Evolutionary conservation across 2,329 filamentous ascomycete species (phyloP), one percentile per base, ranked within the genome.

Genomic region (Xylaria sp.): DNA sequence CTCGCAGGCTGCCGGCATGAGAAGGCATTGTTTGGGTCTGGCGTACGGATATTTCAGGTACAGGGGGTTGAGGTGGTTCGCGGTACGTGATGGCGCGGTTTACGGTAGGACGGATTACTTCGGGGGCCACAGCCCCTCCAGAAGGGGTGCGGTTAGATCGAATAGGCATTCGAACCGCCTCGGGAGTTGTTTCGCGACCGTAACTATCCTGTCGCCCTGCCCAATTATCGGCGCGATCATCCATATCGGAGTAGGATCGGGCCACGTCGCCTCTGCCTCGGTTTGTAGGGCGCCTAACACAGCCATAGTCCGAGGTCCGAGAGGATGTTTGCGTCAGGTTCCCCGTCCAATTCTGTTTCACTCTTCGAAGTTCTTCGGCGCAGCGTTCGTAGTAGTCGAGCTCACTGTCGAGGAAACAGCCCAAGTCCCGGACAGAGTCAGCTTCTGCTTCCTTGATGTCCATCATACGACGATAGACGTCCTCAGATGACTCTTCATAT

Each of bases 401-500:
- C 82, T 98, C 92, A 50, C 93, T 92, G 70, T 98, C 94, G 61
- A 98, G 83, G 79, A 98, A 97, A 20, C 89, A 84, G 3, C 90
- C 90, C 66, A 98, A 84, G 77, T 97, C 94, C 57, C 88, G 86
- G 51, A 97, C 88, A 76, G 91, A 94, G 72, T 98, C 95, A 52
- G 85, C 86, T 81, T 98, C 95, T 25, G 93, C 89, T 76, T 98
- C 94, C 83, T 96, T 95, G 82, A 98, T 97, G 78, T 98, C 95
- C 81, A 97, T 90, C 96, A 98, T 98, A 65, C 95, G 89, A 69
- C 95, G 89, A 75, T 91, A 88, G 64, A 98, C 94, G 76, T 98
- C 95, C 78, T 98, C 95, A 78, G 89, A 96, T 18, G 93, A 91
- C 83, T 98, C 96, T 78, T 98, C 96, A 78, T 97, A 98, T 82